Base-by-base conservation (phyloP, 345 rosid species). In the Lagerstroemia speciosa region DNA sequence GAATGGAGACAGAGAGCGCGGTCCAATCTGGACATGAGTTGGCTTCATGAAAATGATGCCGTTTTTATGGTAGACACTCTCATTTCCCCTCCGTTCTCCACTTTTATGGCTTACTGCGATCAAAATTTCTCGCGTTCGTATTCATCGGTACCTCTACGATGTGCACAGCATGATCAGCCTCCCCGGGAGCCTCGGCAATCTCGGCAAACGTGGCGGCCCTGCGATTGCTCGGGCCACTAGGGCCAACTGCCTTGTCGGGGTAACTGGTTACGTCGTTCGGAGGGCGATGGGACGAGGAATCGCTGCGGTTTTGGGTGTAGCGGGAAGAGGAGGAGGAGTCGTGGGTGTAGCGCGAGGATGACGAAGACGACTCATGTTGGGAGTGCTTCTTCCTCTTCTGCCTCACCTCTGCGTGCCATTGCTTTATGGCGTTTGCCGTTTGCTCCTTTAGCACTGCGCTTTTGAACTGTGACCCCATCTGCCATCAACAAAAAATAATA, bases 391-490 rank as follows among this genome's bases (percentile, higher is more conserved):
- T 77, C 43, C 69, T 74, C 73, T 77, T 80, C 65, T 68, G 43
- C 65, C 62, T 65, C 40, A 77, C 81, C 15, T 50, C 76, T 9
- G 62, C 67, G n/a, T 75, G 79, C 84, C 81, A 80, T 64, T 80
- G 65, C 73, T 61, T 77, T 24, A 80, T 65, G 34, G 69, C 69
- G 16, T 66, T 73, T 36, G 74, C 75, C 4, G 84, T 77, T 60
- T 73, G 67, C 67, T 77, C 67, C 65, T 77, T 77, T n/a, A 80
- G 16, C 46, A 73, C 69, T 14, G 79, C 84, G 17, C 81, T 68
- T 38, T 77, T 80, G 68, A 62, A 75, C 20, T 71, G 75, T 33
- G 84, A 74, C 2, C 84, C 84, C 84, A 77, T 80, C 81, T 77
- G 73, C 33, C 20, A 40, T 10, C 8, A n/a, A n/a, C n/a, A n/a